Evolutionary conservation across 2,329 filamentous ascomycete species (phyloP).

Genomic region (Lomentospora prolificans): DNA sequence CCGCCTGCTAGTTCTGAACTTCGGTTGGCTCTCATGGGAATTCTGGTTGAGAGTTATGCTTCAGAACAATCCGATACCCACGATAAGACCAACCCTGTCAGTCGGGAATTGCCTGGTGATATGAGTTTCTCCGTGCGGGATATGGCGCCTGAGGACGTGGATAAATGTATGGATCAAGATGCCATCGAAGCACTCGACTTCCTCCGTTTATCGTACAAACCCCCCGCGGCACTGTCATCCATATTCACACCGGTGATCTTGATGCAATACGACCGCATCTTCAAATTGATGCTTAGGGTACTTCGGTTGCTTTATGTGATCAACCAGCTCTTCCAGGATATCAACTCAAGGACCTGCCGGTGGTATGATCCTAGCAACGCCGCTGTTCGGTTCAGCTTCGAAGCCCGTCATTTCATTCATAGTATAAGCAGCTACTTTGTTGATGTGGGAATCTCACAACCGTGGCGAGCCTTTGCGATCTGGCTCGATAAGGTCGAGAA

Average conservation of each 20-base stretch:
- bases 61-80: conserved; percentile 14
- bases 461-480: conserved; percentile 62
- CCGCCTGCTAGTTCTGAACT: conserved; percentile 90
- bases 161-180: conserved; percentile 72
- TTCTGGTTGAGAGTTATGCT: conserved; percentile 66
- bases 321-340: conserved; percentile 52
- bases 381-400: conserved; percentile 54
- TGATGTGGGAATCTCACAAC: conserved; percentile 61
- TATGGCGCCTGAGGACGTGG: conserved; percentile 66
- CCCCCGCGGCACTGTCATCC: conserved; percentile 59
- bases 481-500: conserved; percentile 56
- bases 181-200: conserved; percentile 90
- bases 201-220: conserved; percentile 73
- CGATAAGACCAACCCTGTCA: conserved; percentile 18
- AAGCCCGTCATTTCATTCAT: conserved; percentile 71
- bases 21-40: conserved; percentile 77
- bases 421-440: conserved; percentile 69
- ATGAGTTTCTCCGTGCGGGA: conserved; percentile 79
- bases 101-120: conserved; percentile 50
- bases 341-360: conserved; percentile 28
- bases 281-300: conserved; percentile 68
- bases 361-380: conserved; percentile 26
- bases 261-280: conserved; percentile 75
- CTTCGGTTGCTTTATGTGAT: conserved; percentile 71
- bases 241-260: conserved; percentile 65